Evolutionary conservation across 495 filamentous ascomycete genomes (phyloP), one percentile per base, ranked within the genome.

Genomic region (Neurospora pannonica): DNA sequence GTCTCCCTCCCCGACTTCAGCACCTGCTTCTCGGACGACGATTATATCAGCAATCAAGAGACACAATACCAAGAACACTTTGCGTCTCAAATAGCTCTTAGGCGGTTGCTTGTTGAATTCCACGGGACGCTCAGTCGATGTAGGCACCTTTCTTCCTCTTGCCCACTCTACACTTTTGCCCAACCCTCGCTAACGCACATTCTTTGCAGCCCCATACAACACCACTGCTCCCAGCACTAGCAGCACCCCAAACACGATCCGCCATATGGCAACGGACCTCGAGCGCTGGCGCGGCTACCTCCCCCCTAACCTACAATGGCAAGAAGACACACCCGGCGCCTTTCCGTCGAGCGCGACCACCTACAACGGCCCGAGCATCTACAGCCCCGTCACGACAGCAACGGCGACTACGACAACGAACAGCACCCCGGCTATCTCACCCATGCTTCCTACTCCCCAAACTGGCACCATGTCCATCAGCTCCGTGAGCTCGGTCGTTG

Each of bases 31-130:
- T 84, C 77, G 34, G 81, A 86, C 38, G 85, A 84, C 17, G 85
- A 87, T 74, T 82, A 87, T 72, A 74, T 83, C 11, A 84, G 82
- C n/a, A 85, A 85, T 72, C 84, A 87, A 71, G 79, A 83, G 31
- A 84, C 82, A 8, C 86, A 88, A 72, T 88, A 86, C 71, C 85
- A 87, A 71, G 85, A 88, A 72, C 84, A 89, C 70, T 89, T 89
- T 76, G 84, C 87, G 5, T 88, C 88, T 0, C 87, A 89, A 74
- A 86, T 90, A 72, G 87, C 88, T 6, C 82, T 90, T 38, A 82
- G 88, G n/a, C 81, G 85, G 5, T 77, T 89, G 4, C 83, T 85
- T 17, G 82, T 85, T 15, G 81, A 85, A 31, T 85, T 89, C 42
- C 85, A 89, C 72, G 77, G 79, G 28, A 82, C 78, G 13, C 78